Percentiles rank a stretch among this genome's conserved stretches.
Conservation (phyloP, 116 monocot genomes). For the Dioscorea cayenensis region DNA sequence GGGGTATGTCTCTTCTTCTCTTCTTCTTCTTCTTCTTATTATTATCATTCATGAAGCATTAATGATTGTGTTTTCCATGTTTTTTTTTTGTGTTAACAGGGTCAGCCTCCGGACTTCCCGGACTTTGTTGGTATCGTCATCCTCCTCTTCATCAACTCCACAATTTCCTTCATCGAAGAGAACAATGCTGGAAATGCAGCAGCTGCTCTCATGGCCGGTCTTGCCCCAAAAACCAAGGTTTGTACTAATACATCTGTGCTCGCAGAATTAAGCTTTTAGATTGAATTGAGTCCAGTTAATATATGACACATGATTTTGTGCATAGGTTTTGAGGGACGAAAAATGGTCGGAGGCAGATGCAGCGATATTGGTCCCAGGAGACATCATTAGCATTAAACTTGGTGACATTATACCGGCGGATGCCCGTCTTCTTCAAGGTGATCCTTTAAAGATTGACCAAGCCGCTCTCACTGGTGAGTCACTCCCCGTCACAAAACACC, state of each 20-base stretch:
- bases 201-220: slow-evolving; percentile 90
- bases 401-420: slow-evolving; percentile 89
- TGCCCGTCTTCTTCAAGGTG: slow-evolving; percentile 50
- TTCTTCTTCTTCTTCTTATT: not conserved
- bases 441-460: slow-evolving; percentile 55
- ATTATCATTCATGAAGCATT: too few relatives aligned
- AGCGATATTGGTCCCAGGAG: slow-evolving; percentile 75
- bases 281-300: too few relatives aligned
- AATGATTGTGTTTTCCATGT: too few relatives aligned
- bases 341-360: slow-evolving; percentile 82
- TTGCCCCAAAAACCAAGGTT: slow-evolving; percentile 92
- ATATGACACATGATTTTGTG: not conserved
- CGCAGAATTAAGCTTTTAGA: not conserved
- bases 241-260: not conserved
- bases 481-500: slow-evolving; percentile 48
- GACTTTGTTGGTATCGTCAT: slow-evolving; percentile 75
- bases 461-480: slow-evolving; percentile 58
- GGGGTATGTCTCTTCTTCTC: slow-evolving; percentile 22
- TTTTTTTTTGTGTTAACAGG: slow-evolving; percentile 18
- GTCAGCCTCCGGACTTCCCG: slow-evolving; percentile 86
- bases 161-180: slow-evolving; percentile 93
- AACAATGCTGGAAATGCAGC: slow-evolving; percentile 94
- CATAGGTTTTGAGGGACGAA: slow-evolving; percentile 58
- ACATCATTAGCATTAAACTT: slow-evolving; percentile 87
- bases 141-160: slow-evolving; percentile 86